Evolutionary conservation across 2,329 filamentous ascomycete species (phyloP), one percentile per base, ranked within the genome.

Genomic region (Botrytis fabae): DNA sequence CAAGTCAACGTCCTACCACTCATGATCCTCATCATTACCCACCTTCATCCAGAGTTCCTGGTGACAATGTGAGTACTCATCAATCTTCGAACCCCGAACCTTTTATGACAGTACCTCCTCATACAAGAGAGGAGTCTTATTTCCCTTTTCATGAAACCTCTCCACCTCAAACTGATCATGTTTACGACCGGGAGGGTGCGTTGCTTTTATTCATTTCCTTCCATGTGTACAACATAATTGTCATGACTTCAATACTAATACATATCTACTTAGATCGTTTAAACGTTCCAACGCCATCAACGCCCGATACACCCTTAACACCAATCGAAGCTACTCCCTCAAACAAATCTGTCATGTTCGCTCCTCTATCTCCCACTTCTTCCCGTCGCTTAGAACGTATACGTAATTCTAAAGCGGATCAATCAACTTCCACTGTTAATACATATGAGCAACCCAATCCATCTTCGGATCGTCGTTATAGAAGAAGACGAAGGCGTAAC

Each of bases 31-130:
- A 76, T 72, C 75, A 76, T 20, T 77, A 79, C 64, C 77, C 78
- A 22, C 74, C 73, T 22, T 51, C 60, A 71, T 73, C 77, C 48
- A 76, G 75, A 73, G 65, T 74, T 66, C 48, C 65, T 65, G 78
- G 77, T 78, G 77, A 80, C 70, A 80, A 81, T 80, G 80, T 81
- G 79, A 81, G 80, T 81, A 72, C 74, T 77, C 72, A 72, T 74
- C 70, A 75, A 72, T 75, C 73, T 77, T 72, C 73, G 69, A 69
- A 28, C 73, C 72, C 75, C 68, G 69, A 72, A 68, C 65, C 72
- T 73, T 51, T 68, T 63, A 72, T 69, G 40, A 71, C 62, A 65
- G 65, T 69, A 69, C 59, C 73, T 38, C 48, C 71, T 65, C 68
- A 70, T 42, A 69, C 74, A 59, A 71, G 70, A 59, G 62, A 71